These are phyloP conservation scores for Boletus coccyginus DNA, from an alignment of 768 basidiomycete species.

Conservation along the genomic window DNA sequence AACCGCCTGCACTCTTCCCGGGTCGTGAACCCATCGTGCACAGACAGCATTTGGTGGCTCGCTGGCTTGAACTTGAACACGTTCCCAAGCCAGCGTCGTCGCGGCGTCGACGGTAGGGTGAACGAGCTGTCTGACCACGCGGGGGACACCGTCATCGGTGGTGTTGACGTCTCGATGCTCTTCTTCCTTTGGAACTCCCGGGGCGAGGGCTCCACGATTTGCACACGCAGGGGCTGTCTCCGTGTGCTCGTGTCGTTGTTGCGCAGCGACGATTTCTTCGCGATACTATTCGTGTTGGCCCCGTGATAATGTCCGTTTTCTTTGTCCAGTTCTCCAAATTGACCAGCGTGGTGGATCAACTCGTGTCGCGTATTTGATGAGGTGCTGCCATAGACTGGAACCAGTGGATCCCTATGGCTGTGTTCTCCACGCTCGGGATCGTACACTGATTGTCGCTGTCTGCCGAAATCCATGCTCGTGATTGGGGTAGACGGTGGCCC, in stretches of 20 bases:
- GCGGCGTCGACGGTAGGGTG: conserved; percentile 43
- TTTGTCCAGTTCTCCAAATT: conserved; percentile 44
- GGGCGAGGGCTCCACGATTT: conserved; percentile 51
- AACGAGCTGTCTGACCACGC: conserved; percentile 48
- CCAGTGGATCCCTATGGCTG: conserved; percentile 39
- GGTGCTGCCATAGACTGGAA: conserved; percentile 11
- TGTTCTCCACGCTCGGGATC: not conserved
- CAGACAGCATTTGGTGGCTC: conserved; percentile 54
- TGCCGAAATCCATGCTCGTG: conserved; percentile 19
- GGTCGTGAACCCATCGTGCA: conserved; percentile 59
- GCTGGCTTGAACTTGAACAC: conserved; percentile 84
- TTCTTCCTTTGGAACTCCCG: conserved; percentile 36
- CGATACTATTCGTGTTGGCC: conserved; percentile 15
- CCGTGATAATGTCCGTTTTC: conserved; percentile 44
- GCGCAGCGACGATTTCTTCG: conserved; percentile 46
- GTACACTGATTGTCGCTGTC: conserved; percentile 11
- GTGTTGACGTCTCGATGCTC: conserved; percentile 17
- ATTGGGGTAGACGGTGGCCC: conserved; percentile 11
- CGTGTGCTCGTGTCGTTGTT: conserved; percentile 23
- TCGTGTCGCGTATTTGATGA: conserved; percentile 4
- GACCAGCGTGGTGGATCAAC: not conserved
- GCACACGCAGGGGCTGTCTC: conserved; percentile 35
- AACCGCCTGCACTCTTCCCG: conserved; percentile 71
- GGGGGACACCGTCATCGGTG: conserved; percentile 30
- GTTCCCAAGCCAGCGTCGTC: conserved; percentile 80